Percentiles rank a stretch among this genome's conserved stretches.
These are phyloP conservation scores for Hyaloscypha variabilis DNA, from an alignment of 495 filamentous ascomycete species.

Conservation along the genomic window DNA sequence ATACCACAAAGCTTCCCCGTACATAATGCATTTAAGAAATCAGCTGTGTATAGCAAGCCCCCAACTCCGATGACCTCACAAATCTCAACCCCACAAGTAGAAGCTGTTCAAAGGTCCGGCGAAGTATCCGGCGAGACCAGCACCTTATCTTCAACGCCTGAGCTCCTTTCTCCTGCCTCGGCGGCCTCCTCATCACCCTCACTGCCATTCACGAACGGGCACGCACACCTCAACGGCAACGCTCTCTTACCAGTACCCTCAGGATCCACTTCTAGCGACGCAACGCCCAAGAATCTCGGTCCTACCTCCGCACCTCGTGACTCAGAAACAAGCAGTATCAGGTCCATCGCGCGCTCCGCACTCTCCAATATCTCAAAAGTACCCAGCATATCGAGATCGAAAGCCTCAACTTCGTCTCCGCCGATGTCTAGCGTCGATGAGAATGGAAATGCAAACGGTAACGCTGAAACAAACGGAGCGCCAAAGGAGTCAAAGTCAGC, in stretches of 20 bases:
- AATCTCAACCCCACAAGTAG: conserved; percentile 45
- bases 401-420: conserved; percentile 10
- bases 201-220: conserved; percentile 22
- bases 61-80: conserved; percentile 34
- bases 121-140: conserved; percentile 35
- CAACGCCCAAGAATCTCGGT: conserved; percentile 14
- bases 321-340: conserved; percentile 41
- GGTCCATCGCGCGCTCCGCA: conserved; percentile 46
- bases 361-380: conserved; percentile 43
- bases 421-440: background rate
- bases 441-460: background rate
- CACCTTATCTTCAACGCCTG: conserved; percentile 42
- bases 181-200: conserved; percentile 29
- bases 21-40: conserved; percentile 71
- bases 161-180: conserved; percentile 36
- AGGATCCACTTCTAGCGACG: conserved; percentile 11
- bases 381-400: conserved; percentile 29
- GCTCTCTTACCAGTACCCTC: background rate
- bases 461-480: background rate
- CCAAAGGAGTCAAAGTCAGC: conserved; percentile 1
- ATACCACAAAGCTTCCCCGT: conserved; percentile 78
- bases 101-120: conserved; percentile 19
- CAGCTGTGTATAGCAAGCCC: conserved; percentile 66
- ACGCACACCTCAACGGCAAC: conserved; percentile 17
- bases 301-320: conserved; percentile 29